Base-by-base conservation (phyloP, 2,329 filamentous ascomycete genomes). In the Trichoderma afroharzianum region DNA sequence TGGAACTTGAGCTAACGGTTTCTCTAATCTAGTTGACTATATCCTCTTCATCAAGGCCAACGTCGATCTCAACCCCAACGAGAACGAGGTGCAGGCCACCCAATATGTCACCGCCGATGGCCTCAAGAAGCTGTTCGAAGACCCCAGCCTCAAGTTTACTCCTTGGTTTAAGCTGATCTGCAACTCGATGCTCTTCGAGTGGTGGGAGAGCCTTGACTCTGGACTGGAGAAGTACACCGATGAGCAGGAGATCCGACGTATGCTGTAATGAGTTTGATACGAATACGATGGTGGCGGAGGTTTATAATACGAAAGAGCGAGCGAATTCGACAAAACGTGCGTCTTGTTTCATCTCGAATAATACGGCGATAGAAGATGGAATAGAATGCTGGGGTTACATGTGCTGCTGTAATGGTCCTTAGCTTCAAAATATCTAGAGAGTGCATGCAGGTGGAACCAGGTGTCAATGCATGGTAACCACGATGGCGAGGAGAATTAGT, bases 91-190 rank as follows among this genome's bases (percentile, higher is more conserved):
- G 62, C 90, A 90, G 78, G 95, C 92, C 75, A 93, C 92, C 26
- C 88, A 90, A 81, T 99, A 97, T 78, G 95, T 98, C 73, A 91
- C 91, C 26, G 88, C 93, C 53, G 91, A 94, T 28, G 91, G 94
- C 77, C 86, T 99, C 75, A 96, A 94, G 86, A 80, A 87, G 76
- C 93, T 95, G 87, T 98, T 99, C 82, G 85, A 91, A 78, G 92
- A 98, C 79, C 89, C 92, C 4, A 86, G 83, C 68, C 86, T 97
- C 77, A 92, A 91, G 78, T 98, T 98, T 82, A 99, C 96, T 0
- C 96, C 96, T 1, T 99, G 96, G 96, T 99, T 99, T 87, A 97
- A 97, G 87, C 91, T 99, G 76, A 98, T 99, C 79, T 99, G 96
- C 87, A 88, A 98, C 82, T 94, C 93, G 63, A 95, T 98, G 93